phyloP scores from a whole-genome alignment of 2,329 filamentous ascomycete species.

The Rhynchosporium graminicola region DNA sequence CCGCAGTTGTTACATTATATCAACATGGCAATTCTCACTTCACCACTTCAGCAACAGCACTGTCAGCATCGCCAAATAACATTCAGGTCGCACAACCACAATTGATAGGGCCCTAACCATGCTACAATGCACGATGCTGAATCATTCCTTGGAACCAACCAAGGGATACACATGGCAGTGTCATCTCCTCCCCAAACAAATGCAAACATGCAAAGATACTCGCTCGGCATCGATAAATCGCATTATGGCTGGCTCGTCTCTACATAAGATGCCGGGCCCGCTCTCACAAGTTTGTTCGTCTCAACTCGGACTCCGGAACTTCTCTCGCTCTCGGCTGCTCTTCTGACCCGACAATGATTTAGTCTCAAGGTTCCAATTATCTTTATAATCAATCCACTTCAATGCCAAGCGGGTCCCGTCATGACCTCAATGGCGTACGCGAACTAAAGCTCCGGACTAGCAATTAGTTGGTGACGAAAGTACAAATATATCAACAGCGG shows the following conservation, averaged over 20 bases:
- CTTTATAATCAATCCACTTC: background rate
- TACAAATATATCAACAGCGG: background rate
- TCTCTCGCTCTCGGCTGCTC: background rate
- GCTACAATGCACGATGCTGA: slow-evolving; percentile 7
- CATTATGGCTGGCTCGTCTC: background rate
- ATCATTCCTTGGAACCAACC: slow-evolving; percentile 2
- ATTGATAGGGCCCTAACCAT: background rate
- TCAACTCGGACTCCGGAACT: background rate
- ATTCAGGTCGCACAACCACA: background rate
- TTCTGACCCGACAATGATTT: background rate
- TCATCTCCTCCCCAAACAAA: too few species aligned
- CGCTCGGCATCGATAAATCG: background rate
- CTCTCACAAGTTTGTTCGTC: background rate
- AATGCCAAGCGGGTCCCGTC: background rate
- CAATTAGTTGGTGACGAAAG: background rate
- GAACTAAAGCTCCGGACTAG: background rate
- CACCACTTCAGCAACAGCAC: background rate
- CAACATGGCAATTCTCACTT: background rate
- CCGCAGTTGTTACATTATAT: too few species aligned
- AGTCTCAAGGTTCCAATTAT: background rate
- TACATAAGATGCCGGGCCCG: background rate
- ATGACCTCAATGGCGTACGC: slow-evolving; percentile 12
- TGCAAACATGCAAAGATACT: too few species aligned
- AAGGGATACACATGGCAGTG: background rate
- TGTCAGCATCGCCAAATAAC: slow-evolving; percentile 1